Evolutionary conservation across 2,329 filamentous ascomycete species (phyloP).

Genomic region (Cladophialophora carrionii): DNA sequence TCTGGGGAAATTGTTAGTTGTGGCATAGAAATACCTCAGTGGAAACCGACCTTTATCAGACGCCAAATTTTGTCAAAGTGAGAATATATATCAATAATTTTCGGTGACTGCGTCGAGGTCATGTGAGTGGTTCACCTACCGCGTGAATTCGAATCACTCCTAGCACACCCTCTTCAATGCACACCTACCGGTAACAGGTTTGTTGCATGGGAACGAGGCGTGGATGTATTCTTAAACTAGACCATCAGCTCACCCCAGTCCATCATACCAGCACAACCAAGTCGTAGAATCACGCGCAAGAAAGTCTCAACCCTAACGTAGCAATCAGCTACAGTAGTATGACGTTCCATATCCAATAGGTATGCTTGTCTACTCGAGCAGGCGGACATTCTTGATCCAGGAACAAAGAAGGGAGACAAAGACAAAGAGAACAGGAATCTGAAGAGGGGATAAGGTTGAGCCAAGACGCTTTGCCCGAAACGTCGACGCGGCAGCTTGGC

Average conservation of each 20-base stretch:
- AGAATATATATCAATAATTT: conserved; percentile 1
- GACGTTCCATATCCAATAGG: too few species aligned
- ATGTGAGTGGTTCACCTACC: neutral
- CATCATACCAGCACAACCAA: neutral
- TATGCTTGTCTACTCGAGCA: too few species aligned
- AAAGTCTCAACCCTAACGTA: too few species aligned
- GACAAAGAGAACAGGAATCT: neutral
- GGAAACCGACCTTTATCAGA: neutral
- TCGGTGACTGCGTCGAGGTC: neutral
- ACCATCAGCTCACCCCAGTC: neutral
- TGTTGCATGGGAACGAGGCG: too few species aligned
- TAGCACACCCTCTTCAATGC: too few species aligned
- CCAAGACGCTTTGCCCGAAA: conserved; percentile 4
- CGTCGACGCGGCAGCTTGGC: neutral
- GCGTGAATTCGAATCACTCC: too few species aligned
- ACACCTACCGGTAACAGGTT: too few species aligned
- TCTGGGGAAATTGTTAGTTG: neutral
- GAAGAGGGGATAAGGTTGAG: conserved; percentile 1
- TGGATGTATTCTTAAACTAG: too few species aligned
- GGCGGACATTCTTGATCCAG: neutral
- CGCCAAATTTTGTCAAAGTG: neutral
- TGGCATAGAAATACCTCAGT: neutral
- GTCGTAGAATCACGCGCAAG: neutral
- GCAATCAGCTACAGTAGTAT: too few species aligned
- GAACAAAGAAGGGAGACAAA: neutral